Base-by-base conservation (phyloP, 2,329 filamentous ascomycete genomes). In the Aureobasidium sp. region DNA sequence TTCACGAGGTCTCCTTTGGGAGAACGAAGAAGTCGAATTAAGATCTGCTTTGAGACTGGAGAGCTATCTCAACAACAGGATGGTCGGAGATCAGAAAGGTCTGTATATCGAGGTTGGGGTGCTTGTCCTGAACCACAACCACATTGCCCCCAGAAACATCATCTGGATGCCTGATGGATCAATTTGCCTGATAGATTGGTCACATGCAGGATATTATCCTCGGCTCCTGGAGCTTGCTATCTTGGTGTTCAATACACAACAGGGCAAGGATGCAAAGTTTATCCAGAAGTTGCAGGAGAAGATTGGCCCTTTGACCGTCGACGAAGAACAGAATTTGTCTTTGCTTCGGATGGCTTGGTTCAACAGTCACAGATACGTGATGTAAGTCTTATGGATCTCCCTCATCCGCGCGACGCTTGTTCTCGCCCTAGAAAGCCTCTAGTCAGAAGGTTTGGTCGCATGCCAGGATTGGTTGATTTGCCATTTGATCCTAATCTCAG, bases 1-100 rank as follows among this genome's bases (percentile, higher is more conserved):
- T 25, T 43, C 40, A 2, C 19, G 40, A 13, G 40, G 40, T 5
- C 21, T 43, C 4, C 23, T 9, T 9, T 43, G 40, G 40, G 40
- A 43, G 10, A 6, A 23, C 1, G 40, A 43, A 6, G 2, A 23
- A 2, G 40, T 25, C 19, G 21, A 43, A 23, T 6, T 43, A 2
- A 23, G 10, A 13, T 19, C 19, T 1, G 21, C 23, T 2, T 10
- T 23, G 4, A 43, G 40, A 7, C 15, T 43, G 17, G 40, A 4
- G 4, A 11, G 25, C 11, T 43, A 43, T 8, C 23, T 43, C 10
- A 4, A 13, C 1, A 10, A 11, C 15, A 43, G 40, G 15, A 7
- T 43, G 40, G 5, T 25, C 0, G 40, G 40, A 6, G 6, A 9
- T 13, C 84, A 37, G 75, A 69, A 23, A 61, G 46, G 27, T 5